These are phyloP conservation scores for Xerophyta viscosa DNA, from an alignment of 106 monocot species.

Conservation along the genomic window DNA sequence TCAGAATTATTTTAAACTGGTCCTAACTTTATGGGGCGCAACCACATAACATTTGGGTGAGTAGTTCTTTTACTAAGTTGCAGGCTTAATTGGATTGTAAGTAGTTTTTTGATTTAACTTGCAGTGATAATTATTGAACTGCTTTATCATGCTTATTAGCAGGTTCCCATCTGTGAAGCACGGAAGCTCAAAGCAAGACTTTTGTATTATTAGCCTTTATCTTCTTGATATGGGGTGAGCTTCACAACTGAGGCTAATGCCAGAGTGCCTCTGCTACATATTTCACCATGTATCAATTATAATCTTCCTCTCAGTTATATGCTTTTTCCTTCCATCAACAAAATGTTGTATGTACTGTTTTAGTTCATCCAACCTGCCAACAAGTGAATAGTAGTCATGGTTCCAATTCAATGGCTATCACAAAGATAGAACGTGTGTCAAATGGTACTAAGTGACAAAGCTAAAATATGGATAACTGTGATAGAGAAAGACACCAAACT, in stretches of 20 bases:
- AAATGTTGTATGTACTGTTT: too few species aligned
- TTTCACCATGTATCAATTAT: conserved; percentile 68
- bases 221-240: conserved; percentile 86
- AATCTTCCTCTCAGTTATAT: too few species aligned
- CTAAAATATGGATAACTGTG: too few species aligned
- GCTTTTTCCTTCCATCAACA: too few species aligned
- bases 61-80: conserved; percentile 4
- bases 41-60: conserved; percentile 62
- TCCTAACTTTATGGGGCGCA: conserved; percentile 62
- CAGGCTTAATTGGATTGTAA: too few species aligned
- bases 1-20: conserved; percentile 62
- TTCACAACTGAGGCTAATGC: conserved; percentile 75
- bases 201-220: conserved; percentile 67
- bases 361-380: too few species aligned
- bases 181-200: conserved; percentile 58
- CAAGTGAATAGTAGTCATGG: too few species aligned
- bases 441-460: too few species aligned
- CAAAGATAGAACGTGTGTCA: too few species aligned
- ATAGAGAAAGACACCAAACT: too few species aligned
- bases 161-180: conserved; percentile 80
- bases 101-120: too few species aligned
- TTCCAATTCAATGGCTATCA: too few species aligned
- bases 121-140: neutral
- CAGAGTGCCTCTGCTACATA: conserved; percentile 79
- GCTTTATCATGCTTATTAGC: neutral